phyloP scores from a whole-genome alignment of 495 filamentous ascomycete genomes.

The Hyaloscypha hepaticicola region DNA sequence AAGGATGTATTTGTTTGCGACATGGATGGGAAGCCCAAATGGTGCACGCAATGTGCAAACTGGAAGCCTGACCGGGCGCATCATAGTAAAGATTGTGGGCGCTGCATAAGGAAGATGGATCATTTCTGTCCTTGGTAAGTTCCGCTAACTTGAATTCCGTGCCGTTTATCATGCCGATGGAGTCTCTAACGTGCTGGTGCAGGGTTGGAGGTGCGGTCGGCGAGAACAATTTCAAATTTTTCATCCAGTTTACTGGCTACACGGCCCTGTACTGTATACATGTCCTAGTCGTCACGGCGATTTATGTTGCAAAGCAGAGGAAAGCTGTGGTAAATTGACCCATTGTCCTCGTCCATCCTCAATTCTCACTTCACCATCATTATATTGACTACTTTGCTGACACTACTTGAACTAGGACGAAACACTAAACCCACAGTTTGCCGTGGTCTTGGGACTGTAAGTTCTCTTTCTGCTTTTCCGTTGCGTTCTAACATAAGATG shows the following conservation, averaged over 20 bases:
- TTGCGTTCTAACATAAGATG: background rate
- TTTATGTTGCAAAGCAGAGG: constrained; percentile 43
- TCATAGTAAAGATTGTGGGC: constrained; percentile 75
- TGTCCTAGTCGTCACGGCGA: constrained; percentile 57
- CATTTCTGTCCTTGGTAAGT: constrained; percentile 86
- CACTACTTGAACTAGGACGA: constrained; percentile 18
- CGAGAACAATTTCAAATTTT: constrained; percentile 83
- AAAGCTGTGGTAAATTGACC: constrained; percentile 1
- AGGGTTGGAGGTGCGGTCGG: constrained; percentile 87
- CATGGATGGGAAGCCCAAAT: constrained; percentile 72
- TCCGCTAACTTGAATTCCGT: background rate
- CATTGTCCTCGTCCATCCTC: background rate
- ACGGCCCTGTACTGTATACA: constrained; percentile 65
- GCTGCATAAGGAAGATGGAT: constrained; percentile 87
- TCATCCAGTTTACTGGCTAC: constrained; percentile 80
- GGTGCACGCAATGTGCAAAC: constrained; percentile 74
- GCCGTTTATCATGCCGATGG: constrained; percentile 12
- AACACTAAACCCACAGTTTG: constrained; percentile 41
- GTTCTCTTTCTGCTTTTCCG: constrained; percentile 2
- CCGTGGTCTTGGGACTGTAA: constrained; percentile 56
- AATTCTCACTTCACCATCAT: background rate
- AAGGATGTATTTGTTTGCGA: constrained; percentile 83
- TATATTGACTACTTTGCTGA: constrained; percentile 1
- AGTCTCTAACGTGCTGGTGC: background rate
- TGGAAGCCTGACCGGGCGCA: constrained; percentile 86